phyloP scores from a whole-genome alignment of 1,284 basidiomycete species.

The Irpex lacteus region DNA sequence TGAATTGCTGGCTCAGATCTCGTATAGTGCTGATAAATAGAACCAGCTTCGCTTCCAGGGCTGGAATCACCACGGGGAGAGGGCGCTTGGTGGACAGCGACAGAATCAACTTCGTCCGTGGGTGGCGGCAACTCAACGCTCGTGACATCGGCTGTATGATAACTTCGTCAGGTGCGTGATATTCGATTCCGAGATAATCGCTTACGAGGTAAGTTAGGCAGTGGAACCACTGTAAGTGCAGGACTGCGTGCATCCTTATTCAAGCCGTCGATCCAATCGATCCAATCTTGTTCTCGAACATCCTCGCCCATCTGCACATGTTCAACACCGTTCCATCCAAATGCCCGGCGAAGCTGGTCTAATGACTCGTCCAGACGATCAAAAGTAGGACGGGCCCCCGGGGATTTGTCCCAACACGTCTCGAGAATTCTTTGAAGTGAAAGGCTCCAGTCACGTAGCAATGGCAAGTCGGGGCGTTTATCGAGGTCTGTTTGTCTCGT shows the following conservation, averaged over 20 bases:
- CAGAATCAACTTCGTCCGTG: neutral
- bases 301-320: conserved; percentile 18
- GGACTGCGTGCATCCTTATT: conserved; percentile 28
- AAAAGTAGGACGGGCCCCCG: conserved; percentile 47
- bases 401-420: conserved; percentile 48
- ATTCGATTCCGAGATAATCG: neutral
- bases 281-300: conserved; percentile 18
- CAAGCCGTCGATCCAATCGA: conserved; percentile 12
- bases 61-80: neutral
- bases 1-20: neutral
- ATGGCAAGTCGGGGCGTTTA: conserved; percentile 50
- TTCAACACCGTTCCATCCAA: conserved; percentile 28
- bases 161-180: neutral
- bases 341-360: conserved; percentile 33
- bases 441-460: conserved; percentile 24
- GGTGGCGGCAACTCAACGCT: conserved; percentile 5
- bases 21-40: neutral
- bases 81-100: neutral
- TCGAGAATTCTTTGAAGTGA: conserved; percentile 38
- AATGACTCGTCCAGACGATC: conserved; percentile 39
- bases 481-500: conserved; percentile 43
- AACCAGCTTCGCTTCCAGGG: neutral
- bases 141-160: conserved; percentile 10
- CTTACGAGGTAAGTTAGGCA: conserved; percentile 30
- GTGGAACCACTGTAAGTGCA: conserved; percentile 35